Base-by-base conservation (phyloP, 2,329 filamentous ascomycete genomes). In the Aspergillus udagawae region DNA sequence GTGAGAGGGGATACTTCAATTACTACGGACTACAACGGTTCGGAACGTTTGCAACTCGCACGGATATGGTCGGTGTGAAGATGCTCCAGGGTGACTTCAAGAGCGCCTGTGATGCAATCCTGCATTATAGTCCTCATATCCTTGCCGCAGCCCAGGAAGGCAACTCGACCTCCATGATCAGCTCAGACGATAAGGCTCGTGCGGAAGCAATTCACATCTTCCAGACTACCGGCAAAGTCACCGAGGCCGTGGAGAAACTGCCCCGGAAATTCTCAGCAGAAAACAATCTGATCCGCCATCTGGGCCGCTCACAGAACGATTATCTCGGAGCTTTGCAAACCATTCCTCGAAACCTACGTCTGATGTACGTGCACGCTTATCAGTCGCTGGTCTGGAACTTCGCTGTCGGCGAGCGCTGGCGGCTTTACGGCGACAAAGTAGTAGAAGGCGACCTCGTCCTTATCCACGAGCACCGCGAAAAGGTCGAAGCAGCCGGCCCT, bases 21-120 rank as follows among this genome's bases (percentile, higher is more conserved):
- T 99, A 97, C 77, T 99, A 92, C 69, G 94, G 94, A 8, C 85
- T 97, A n/a, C 94, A 99, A 76, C 87, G 94, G 25, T 99, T 99
- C 67, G 94, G 94, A 28, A 93, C 92, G 0, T 93, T 94, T 73
- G 79, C 86, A 28, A 88, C 90, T 12, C 89, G 92, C 35, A 99
- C 94, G 0, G 91, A 97, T 68, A 83, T 87, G 44, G 80, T 97
- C 51, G 94, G 94, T 51, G 85, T 88, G 70, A 87, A 90, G 71
- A 92, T 99, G 70, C 82, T 99, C 0, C 83, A 90, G 64, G 88
- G 85, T 29, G 86, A 96, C 67, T 92, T 92, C 64, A 83, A 92
- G 69, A 89, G 85, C 32, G 93, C 93, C 14, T 86, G 94, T 55
- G 83, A 91, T 54, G 82, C 86, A 21, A 86, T 99, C 42, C 80